Conservation (phyloP, 441 rosid species). For the Biscutella laevigata region DNA sequence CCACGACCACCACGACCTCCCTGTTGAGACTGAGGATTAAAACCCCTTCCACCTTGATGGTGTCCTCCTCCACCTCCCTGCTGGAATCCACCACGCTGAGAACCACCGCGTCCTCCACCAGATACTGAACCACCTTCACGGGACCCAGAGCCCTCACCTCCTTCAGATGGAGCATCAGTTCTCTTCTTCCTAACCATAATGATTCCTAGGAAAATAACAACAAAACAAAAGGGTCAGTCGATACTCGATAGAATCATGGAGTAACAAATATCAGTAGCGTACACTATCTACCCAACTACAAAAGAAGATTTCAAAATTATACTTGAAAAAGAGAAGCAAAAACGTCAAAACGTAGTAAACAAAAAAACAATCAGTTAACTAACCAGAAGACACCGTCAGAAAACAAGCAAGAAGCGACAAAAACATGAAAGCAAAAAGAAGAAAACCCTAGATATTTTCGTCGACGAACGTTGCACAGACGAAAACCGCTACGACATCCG, state of each 20-base stretch:
- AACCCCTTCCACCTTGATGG: conserved; percentile 39
- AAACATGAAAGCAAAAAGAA: background rate
- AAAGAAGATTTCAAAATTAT: background rate
- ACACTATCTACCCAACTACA: background rate
- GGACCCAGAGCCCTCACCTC: conserved; percentile 48
- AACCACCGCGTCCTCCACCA: conserved; percentile 41
- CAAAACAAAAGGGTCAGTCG: background rate
- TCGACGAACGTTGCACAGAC: background rate
- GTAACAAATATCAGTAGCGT: too few species aligned
- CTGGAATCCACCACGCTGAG: conserved; percentile 32
- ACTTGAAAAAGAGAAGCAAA: background rate
- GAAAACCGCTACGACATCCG: conserved; percentile 4
- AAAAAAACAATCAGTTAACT: background rate
- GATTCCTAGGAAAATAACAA: background rate
- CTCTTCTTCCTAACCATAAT: conserved; percentile 79
- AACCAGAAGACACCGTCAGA: background rate
- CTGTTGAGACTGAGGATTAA: conserved; percentile 40
- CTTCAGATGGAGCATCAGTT: conserved; percentile 39
- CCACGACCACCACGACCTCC: conserved; percentile 60
- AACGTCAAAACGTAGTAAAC: background rate
- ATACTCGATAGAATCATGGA: too few species aligned
- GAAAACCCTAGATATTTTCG: background rate
- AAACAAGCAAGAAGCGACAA: background rate
- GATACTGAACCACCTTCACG: conserved; percentile 33
- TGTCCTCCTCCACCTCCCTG: conserved; percentile 36